Evolutionary conservation across 495 filamentous ascomycete species (phyloP), one percentile per base, ranked within the genome.

Genomic region (Rhizodiscina lignyota): DNA sequence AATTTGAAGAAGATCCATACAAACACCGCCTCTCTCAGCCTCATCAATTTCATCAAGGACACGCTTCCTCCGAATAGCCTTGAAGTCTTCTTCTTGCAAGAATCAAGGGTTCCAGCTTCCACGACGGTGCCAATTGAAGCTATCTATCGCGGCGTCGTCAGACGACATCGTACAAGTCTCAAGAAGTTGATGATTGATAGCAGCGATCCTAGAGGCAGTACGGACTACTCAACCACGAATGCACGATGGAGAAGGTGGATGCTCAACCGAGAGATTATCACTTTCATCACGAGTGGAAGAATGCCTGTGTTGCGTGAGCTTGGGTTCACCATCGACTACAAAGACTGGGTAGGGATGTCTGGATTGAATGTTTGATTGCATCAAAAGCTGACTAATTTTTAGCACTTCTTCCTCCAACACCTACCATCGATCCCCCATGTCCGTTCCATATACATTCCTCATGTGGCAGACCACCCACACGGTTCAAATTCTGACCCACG

Each of bases 301-400:
- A 91, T 94, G 83, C 64, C 59, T 3, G 72, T 67, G 36, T 52
- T 94, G 24, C 66, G 67, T 30, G 85, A 94, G 50, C 56, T 94
- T 8, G 76, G 78, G 3, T 73, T 85, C 45, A 69, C 72, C 2
- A 65, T 94, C 32, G 72, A 84, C 37, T 83, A 77, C 52, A 77
- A 69, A 39, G 82, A 93, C 47, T 96, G 86, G 84, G 83, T 91
- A 67, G 60, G 72, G n/a, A n/a, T n/a, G n/a, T n/a, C n/a, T n/a
- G n/a, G n/a, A n/a, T n/a, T n/a, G n/a, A n/a, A n/a, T n/a, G n/a
- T 36, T 29, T 39, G 20, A 18, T 12, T 12, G 26, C 40, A 40
- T 4, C 1, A 34, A 30, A 8, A 3, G 52, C 52, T 56, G 50
- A 60, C 33, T 1, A 17, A 17, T 24, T 22, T 32, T 37, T 41